Evolutionary conservation across 768 basidiomycete genomes (phyloP), one percentile per base, ranked within the genome.

Genomic region (Tulasnella sp.): DNA sequence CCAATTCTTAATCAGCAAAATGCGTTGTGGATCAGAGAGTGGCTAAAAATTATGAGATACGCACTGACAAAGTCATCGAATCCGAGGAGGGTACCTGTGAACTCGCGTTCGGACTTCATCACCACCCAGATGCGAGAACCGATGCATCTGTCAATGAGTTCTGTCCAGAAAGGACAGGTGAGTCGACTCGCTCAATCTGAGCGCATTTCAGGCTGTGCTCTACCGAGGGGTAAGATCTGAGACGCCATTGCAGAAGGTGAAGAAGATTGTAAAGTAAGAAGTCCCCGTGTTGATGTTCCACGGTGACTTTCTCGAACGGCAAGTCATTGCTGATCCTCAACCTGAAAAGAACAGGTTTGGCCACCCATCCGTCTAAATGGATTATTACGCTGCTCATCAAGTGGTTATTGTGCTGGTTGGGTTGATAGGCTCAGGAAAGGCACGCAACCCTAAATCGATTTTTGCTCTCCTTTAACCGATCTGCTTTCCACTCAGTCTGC

Each of bases 1-100:
- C n/a, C n/a, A n/a, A n/a, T n/a, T n/a, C n/a, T n/a, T n/a, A n/a
- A n/a, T n/a, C n/a, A n/a, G n/a, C n/a, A n/a, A n/a, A n/a, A n/a
- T n/a, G n/a, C n/a, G n/a, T n/a, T n/a, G n/a, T n/a, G n/a, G n/a
- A n/a, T n/a, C n/a, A n/a, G n/a, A n/a, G n/a, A n/a, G n/a, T n/a
- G n/a, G n/a, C 12, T 17, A 3, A 46, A 41, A 31, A 7, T 12
- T n/a, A 30, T 10, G 12, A 25, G 10, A 2, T 17, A 93, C 94
- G 80, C 70, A 97, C 94, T 99, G 71, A 99, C 94, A 71, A 94
- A 99, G 73, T 99, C 94, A 70, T 99, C 94, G 66, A 99, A 99
- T 1, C 94, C 94, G 31, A 94, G 78, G 43, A 99, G 76, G 2
- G 84, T 96, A 10, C 94, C 94, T 22, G 87, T 89, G 73, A 38